A percentile compares a stretch with the other conserved stretches of the same genome.
phyloP scores from a whole-genome alignment of 768 basidiomycete genomes.

The Suillus sp. region DNA sequence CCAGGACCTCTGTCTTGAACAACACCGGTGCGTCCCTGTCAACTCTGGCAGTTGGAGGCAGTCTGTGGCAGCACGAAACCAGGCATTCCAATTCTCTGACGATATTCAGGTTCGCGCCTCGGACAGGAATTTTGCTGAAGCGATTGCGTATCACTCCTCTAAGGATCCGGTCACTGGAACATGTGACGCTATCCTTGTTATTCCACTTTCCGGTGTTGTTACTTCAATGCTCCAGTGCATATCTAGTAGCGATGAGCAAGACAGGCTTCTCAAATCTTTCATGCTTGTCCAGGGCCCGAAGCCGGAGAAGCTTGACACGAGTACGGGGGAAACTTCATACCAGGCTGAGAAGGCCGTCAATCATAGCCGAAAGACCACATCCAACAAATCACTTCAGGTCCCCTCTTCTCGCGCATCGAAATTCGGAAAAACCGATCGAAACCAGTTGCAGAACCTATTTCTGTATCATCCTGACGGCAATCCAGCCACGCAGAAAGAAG shows the following conservation, averaged over 20 bases:
- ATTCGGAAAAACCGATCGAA: rapidly evolving
- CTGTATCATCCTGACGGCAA: background rate
- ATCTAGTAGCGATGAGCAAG: background rate
- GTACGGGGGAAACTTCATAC: background rate
- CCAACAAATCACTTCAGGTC: background rate
- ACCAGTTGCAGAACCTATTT: background rate
- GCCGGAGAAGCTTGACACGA: background rate
- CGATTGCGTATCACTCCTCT: background rate
- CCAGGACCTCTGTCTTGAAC: rapidly evolving
- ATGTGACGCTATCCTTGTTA: background rate
- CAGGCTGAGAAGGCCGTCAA: background rate
- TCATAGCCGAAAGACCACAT: background rate
- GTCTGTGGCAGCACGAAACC: background rate
- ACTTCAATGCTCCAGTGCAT: background rate
- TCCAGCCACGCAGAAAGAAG: background rate
- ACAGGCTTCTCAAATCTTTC: background rate
- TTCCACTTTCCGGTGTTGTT: background rate
- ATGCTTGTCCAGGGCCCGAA: background rate
- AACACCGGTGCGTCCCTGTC: too few relatives aligned
- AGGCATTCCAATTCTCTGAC: background rate
- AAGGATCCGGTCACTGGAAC: background rate
- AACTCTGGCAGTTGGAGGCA: background rate
- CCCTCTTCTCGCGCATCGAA: background rate
- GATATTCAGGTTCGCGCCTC: rapidly evolving
- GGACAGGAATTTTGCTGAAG: too few relatives aligned